Evolutionary conservation across 1,284 basidiomycete genomes (phyloP).

Genomic region (Irpex rosettiformis): DNA sequence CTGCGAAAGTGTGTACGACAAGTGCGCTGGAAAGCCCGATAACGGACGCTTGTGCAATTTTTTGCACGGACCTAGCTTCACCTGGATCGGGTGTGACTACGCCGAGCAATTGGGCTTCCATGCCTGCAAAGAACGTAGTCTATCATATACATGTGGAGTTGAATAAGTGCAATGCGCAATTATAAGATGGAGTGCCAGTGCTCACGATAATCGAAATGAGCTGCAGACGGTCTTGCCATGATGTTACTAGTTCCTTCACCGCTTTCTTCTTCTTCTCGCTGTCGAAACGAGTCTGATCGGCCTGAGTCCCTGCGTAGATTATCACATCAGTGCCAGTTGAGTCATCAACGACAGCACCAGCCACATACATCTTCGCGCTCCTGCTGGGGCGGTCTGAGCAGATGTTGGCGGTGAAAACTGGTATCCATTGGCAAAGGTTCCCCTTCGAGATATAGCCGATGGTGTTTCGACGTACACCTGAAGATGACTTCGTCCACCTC

Average conservation of each 20-base stretch:
- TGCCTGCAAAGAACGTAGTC: constrained; percentile 38
- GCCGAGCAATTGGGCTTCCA: constrained; percentile 33
- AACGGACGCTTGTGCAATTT: constrained; percentile 24
- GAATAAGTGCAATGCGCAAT: no score
- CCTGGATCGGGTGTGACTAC: constrained; percentile 16
- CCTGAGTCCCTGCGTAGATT: constrained; percentile 15
- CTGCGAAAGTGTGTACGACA: constrained; percentile 34
- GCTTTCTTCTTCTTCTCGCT: constrained; percentile 22
- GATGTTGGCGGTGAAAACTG: not conserved
- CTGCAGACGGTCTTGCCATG: constrained; percentile 31
- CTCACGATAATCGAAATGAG: constrained; percentile 28
- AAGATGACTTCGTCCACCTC: not conserved
- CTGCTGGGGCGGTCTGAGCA: not conserved
- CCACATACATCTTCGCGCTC: constrained; percentile 2
- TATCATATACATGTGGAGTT: constrained; percentile 16
- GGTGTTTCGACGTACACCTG: constrained; percentile 5
- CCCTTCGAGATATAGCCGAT: not conserved
- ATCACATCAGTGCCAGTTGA: not conserved
- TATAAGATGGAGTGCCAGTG: not conserved
- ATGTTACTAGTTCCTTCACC: constrained; percentile 24
- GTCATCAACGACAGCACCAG: not conserved
- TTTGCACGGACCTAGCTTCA: constrained; percentile 15
- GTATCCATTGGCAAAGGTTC: not conserved
- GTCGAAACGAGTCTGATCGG: constrained; percentile 15
- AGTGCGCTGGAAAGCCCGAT: constrained; percentile 33